phyloP scores from a whole-genome alignment of 768 basidiomycete genomes.

The Macrocybe gigantea region DNA sequence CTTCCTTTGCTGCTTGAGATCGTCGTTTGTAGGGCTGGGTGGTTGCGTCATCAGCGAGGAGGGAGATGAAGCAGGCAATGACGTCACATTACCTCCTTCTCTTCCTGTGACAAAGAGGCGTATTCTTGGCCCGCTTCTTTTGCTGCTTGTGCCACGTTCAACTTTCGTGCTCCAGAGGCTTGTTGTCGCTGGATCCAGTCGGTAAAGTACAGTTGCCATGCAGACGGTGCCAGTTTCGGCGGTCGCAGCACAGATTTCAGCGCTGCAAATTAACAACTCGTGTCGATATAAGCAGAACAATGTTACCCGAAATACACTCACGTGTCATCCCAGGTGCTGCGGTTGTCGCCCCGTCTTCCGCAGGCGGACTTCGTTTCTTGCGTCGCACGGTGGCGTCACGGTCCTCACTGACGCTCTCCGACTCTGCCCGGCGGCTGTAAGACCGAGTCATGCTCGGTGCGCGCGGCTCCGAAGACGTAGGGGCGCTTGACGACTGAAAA shows the following conservation, averaged over 20 bases:
- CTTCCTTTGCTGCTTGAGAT: slow-evolving; percentile 80
- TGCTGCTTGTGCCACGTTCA: slow-evolving; percentile 93
- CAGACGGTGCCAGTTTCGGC: slow-evolving; percentile 88
- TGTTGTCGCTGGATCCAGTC: slow-evolving; percentile 91
- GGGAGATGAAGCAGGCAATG: slow-evolving; percentile 26
- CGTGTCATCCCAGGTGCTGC: slow-evolving; percentile 38
- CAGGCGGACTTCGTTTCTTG: slow-evolving; percentile 38
- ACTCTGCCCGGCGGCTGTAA: slow-evolving; percentile 66
- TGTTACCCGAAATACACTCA: slow-evolving; percentile 26
- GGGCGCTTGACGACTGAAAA: slow-evolving; percentile 72
- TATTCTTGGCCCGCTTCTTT: slow-evolving; percentile 94
- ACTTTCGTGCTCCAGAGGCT: slow-evolving; percentile 71
- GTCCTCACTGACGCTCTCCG: slow-evolving; percentile 54
- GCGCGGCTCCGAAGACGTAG: slow-evolving; percentile 44
- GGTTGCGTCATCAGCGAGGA: background rate
- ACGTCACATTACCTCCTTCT: slow-evolving; percentile 67
- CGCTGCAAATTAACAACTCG: slow-evolving; percentile 28
- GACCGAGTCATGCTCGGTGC: slow-evolving; percentile 45
- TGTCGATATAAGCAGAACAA: slow-evolving; percentile 11
- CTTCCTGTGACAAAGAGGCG: slow-evolving; percentile 65
- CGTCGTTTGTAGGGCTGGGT: slow-evolving; percentile 78
- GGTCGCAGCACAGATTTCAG: slow-evolving; percentile 77
- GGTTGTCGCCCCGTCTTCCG: slow-evolving; percentile 28
- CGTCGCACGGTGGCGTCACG: slow-evolving; percentile 71
- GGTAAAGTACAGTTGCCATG: slow-evolving; percentile 96